phyloP scores from a whole-genome alignment of 2,329 filamentous ascomycete genomes.

The Aschersonia sp. region DNA sequence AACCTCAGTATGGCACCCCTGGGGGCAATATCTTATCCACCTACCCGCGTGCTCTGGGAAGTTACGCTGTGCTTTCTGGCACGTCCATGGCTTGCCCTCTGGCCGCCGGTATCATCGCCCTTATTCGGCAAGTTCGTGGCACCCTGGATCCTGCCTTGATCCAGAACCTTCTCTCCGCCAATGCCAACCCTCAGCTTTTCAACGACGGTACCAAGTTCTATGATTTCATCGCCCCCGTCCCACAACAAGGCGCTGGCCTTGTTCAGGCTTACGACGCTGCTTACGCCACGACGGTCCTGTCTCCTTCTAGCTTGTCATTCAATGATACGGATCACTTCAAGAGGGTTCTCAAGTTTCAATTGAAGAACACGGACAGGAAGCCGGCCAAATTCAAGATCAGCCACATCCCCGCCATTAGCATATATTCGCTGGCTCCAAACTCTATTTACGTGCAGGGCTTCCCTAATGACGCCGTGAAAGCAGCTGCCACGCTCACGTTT shows the following conservation, averaged over 20 bases:
- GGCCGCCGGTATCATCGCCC: constrained; percentile 36
- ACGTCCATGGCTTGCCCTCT: constrained; percentile 48
- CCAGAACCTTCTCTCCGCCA: constrained; percentile 33
- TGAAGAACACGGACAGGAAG: constrained; percentile 36
- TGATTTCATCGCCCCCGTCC: constrained; percentile 33
- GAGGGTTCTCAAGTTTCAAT: constrained; percentile 32
- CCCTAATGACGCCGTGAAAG: constrained; percentile 27
- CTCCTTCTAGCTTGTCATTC: constrained; percentile 43
- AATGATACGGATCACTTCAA: constrained; percentile 47
- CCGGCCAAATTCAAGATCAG: constrained; percentile 36
- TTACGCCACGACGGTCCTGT: constrained; percentile 35
- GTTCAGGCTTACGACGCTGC: constrained; percentile 46
- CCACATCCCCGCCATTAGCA: constrained; percentile 34
- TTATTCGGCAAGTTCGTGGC: constrained; percentile 36
- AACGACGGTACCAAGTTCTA: constrained; percentile 24
- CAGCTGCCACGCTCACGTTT: constrained; percentile 19
- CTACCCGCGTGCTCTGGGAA: constrained; percentile 28
- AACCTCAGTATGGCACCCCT: constrained; percentile 40
- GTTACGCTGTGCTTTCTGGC: constrained; percentile 37
- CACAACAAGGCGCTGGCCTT: constrained; percentile 46
- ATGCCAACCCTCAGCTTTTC: constrained; percentile 32
- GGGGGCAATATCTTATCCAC: constrained; percentile 45
- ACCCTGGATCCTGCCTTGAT: constrained; percentile 33
- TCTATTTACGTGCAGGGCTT: constrained; percentile 24
- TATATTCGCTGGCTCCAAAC: constrained; percentile 29